Evolutionary conservation across 345 rosid genomes (phyloP), one percentile per base, ranked within the genome.

Genomic region (Carallia pectinifolia): DNA sequence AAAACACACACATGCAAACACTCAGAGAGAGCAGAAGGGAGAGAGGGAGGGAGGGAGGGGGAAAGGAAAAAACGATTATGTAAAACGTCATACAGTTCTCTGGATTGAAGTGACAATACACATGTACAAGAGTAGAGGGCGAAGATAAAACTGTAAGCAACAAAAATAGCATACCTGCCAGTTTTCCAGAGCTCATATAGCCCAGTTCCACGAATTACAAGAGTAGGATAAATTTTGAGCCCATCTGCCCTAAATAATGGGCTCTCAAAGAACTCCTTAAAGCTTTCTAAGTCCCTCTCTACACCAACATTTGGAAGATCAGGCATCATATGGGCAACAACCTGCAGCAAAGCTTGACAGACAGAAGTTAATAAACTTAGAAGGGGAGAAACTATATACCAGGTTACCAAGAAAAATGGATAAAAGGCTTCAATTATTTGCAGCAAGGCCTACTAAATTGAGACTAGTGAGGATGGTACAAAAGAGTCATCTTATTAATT

Each of bases 251-350:
- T 85, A 81, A 96, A 96, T 7, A 61, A 88, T 52, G 97, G 99
- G 80, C 96, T 90, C 84, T 96, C 98, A 8, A 96, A 96, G 81
- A 96, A 96, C 86, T 92, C 99, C 72, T 78, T 75, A 71, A 96
- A 96, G 76, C 98, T 92, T 85, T 90, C 98, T 86, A 92, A 67
- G 81, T 92, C 98, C 78, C 99, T 89, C 87, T 92, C 96, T 72
- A 92, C 89, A 40, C 98, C 98, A 80, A 96, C 99, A 83, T 92
- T 96, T 18, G 99, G 98, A 70, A 96, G 99, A 83, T 96, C 98
- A 19, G 98, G 97, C 98, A 92, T 96, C 99, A 96, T 90, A 77
- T 96, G 98, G 64, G 99, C 98, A 82, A 96, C 99, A 79, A 92
- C 96, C 99, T 96, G 78, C 29, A 84, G 58, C 34, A 48, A 73